Evolutionary conservation across 1,284 basidiomycete genomes (phyloP).

Genomic region (Ganoderma boninense): DNA sequence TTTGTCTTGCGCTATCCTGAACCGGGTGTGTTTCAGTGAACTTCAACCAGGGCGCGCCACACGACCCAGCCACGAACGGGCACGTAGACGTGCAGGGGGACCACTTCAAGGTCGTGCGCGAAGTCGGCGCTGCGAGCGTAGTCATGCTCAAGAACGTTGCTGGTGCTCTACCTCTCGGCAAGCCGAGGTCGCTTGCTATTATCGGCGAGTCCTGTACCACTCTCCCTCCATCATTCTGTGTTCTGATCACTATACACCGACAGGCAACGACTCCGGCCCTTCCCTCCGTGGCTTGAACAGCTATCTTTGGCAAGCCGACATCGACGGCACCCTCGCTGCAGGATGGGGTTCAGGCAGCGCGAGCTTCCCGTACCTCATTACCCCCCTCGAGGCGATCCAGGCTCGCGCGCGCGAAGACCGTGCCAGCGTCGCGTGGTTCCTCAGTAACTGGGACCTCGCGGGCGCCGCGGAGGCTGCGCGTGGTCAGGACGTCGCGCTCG

Average conservation of each 20-base stretch:
- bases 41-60: conserved; percentile 65
- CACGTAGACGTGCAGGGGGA: conserved; percentile 76
- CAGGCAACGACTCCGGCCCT: conserved; percentile 69
- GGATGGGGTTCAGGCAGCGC: conserved; percentile 73
- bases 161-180: conserved; percentile 71
- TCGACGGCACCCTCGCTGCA: conserved; percentile 78
- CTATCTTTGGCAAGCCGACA: conserved; percentile 69
- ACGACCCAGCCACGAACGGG: conserved; percentile 62
- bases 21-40: conserved; percentile 43
- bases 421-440: conserved; percentile 55
- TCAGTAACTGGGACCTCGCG: conserved; percentile 71
- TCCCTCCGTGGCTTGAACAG: conserved; percentile 76
- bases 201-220: conserved; percentile 46
- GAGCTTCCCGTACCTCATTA: conserved; percentile 68
- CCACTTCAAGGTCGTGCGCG: too few species aligned
- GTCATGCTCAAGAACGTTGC: conserved; percentile 85
- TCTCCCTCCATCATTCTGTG: background rate
- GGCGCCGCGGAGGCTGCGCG: conserved; percentile 59
- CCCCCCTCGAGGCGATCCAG: conserved; percentile 79
- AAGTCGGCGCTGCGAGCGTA: conserved; percentile 56
- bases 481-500: conserved; percentile 69
- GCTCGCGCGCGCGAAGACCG: conserved; percentile 63
- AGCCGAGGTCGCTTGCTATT: conserved; percentile 64
- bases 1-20: too few species aligned
- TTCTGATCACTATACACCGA: background rate